Percentiles rank a stretch among this genome's conserved stretches.
Evolutionary conservation across 139 green algal genomes (phyloP).

Genomic region (Bryopsis sp.): DNA sequence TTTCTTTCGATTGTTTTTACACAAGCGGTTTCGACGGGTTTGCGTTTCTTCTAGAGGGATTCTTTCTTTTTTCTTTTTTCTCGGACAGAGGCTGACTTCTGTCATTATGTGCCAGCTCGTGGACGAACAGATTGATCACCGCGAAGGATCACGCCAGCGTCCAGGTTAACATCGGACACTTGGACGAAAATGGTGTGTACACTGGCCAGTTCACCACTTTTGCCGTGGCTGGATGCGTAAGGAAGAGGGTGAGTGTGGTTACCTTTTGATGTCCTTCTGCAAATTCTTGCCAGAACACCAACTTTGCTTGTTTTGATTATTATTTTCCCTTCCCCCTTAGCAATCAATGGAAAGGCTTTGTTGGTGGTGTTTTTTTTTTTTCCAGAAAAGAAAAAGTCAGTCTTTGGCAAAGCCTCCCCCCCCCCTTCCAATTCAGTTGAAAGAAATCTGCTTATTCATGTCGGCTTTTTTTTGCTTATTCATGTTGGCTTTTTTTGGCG

Average conservation of each 20-base stretch:
- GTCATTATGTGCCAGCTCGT: conserved; percentile 65
- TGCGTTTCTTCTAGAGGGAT: neutral
- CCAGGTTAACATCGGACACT: conserved; percentile 98
- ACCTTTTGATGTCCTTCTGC: no score
- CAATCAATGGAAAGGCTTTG: no score
- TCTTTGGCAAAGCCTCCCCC: no score
- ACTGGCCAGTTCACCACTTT: conserved; percentile 89
- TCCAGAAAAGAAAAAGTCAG: no score
- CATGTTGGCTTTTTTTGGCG: no score
- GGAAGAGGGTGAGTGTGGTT: conserved; percentile 59
- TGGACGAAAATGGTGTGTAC: conserved; percentile 94
- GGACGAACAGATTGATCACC: conserved; percentile 98
- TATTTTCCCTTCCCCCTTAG: no score
- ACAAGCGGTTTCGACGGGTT: neutral
- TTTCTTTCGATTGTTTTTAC: neutral
- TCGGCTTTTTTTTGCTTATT: no score
- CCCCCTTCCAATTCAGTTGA: no score
- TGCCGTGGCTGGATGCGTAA: conserved; percentile 80
- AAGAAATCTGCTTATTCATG: no score
- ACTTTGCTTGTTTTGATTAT: no score
- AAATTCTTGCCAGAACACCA: no score
- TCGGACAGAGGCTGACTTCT: neutral
- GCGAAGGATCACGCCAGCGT: conserved; percentile 95
- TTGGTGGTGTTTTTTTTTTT: no score
- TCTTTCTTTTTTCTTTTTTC: conserved; percentile 4